phyloP scores from a whole-genome alignment of 148 eudicot genomes.

The Vaccinium vitisidaea region DNA sequence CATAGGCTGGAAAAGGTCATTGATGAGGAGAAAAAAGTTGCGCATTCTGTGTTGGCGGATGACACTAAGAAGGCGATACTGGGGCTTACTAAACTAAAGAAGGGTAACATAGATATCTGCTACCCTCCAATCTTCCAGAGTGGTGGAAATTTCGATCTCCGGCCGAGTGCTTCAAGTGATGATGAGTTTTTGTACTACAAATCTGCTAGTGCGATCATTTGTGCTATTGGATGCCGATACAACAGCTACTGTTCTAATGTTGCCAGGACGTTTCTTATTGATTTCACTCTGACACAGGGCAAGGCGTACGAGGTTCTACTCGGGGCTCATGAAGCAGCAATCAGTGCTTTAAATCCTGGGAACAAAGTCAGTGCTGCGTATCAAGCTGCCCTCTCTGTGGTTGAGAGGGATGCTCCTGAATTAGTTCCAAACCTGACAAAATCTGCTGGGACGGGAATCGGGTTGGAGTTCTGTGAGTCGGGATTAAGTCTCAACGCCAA shows the following conservation, averaged over 20 bases:
- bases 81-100: constrained; percentile 61
- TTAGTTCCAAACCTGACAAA: constrained; percentile 68
- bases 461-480: constrained; percentile 89
- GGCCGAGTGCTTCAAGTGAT: constrained; percentile 82
- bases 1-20: constrained; percentile 78
- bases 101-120: constrained; percentile 83
- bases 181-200: constrained; percentile 72
- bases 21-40: constrained; percentile 83
- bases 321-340: constrained; percentile 88
- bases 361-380: constrained; percentile 53
- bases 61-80: constrained; percentile 73
- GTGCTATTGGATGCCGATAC: constrained; percentile 83
- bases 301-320: constrained; percentile 78
- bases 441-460: constrained; percentile 91
- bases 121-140: constrained; percentile 97
- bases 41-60: constrained; percentile 77
- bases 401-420: constrained; percentile 79
- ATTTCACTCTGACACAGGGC: constrained; percentile 59
- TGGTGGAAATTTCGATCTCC: constrained; percentile 85
- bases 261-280: constrained; percentile 78
- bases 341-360: constrained; percentile 68
- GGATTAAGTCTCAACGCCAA: constrained; percentile 65
- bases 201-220: constrained; percentile 75
- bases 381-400: constrained; percentile 64
- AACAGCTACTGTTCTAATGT: constrained; percentile 83